phyloP scores from a whole-genome alignment of 345 rosid species.

The Leavenworthia alabamica region DNA sequence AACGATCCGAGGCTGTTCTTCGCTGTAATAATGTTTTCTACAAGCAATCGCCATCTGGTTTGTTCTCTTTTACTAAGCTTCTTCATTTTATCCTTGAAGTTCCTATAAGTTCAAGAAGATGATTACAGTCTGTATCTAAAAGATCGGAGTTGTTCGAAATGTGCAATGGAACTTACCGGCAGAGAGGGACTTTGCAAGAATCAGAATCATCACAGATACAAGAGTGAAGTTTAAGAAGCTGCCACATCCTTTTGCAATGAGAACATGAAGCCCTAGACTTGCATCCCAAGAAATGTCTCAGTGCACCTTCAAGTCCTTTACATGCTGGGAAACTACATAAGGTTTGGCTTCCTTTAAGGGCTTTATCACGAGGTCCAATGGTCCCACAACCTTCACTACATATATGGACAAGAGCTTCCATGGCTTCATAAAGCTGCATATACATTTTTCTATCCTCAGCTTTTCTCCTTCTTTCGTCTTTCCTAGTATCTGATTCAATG shows the following conservation, averaged over 20 bases:
- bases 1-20: constrained; percentile 52
- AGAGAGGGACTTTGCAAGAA: constrained; percentile 79
- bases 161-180: constrained; percentile 38
- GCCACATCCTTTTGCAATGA: constrained; percentile 88
- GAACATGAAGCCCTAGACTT: constrained; percentile 61
- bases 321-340: constrained; percentile 70
- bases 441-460: constrained; percentile 59
- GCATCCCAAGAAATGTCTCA: constrained; percentile 76
- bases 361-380: constrained; percentile 71
- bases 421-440: constrained; percentile 62
- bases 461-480: constrained; percentile 49
- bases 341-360: constrained; percentile 45
- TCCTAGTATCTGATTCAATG: constrained; percentile 57
- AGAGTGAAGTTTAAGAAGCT: constrained; percentile 86
- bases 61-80: constrained; percentile 69
- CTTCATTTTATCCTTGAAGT: constrained; percentile 59
- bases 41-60: constrained; percentile 61
- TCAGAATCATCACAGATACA: constrained; percentile 66
- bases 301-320: constrained; percentile 67
- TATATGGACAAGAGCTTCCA: constrained; percentile 88
- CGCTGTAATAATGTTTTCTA: constrained; percentile 54
- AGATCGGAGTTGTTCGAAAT: not conserved
- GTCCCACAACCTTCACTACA: constrained; percentile 82
- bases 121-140: not conserved
- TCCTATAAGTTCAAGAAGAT: constrained; percentile 27